These are phyloP conservation scores for Colletotrichum sp. DNA, from an alignment of 2,329 filamentous ascomycete genomes.

Conservation along the genomic window DNA sequence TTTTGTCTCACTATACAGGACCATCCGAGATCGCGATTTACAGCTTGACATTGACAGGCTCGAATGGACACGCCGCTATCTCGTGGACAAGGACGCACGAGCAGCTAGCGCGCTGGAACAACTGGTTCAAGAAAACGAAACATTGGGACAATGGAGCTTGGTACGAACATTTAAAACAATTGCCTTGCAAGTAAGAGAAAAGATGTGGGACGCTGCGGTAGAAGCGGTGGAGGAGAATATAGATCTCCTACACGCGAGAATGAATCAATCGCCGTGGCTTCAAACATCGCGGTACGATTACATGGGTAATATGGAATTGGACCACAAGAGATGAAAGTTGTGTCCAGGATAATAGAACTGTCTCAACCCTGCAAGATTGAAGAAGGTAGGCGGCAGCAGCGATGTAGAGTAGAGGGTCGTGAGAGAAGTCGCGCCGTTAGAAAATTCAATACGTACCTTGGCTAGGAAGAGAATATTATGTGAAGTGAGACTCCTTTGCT, in stretches of 20 bases:
- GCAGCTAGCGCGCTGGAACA: neutral
- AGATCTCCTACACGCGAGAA: neutral
- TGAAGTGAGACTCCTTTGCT: too few species aligned
- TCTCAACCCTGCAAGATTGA: too few species aligned
- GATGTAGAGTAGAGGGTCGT: too few species aligned
- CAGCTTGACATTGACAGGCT: neutral
- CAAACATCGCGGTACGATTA: neutral
- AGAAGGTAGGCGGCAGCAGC: too few species aligned
- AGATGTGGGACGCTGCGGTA: slow-evolving; percentile 3
- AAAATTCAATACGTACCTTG: too few species aligned
- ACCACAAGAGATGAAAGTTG: too few species aligned
- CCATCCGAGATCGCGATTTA: neutral
- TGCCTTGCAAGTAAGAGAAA: neutral
- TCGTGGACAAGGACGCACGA: neutral
- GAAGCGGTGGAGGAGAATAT: slow-evolving; percentile 4
- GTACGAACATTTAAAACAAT: neutral
- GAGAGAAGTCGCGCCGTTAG: too few species aligned
- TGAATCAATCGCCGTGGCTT: neutral
- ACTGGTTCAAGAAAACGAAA: neutral
- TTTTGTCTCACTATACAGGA: neutral
- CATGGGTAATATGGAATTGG: too few species aligned
- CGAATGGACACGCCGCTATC: neutral
- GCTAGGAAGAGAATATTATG: too few species aligned
- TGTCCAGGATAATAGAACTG: too few species aligned
- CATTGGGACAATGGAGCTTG: neutral